phyloP scores from a whole-genome alignment of 768 basidiomycete species.

The Mycena pura region DNA sequence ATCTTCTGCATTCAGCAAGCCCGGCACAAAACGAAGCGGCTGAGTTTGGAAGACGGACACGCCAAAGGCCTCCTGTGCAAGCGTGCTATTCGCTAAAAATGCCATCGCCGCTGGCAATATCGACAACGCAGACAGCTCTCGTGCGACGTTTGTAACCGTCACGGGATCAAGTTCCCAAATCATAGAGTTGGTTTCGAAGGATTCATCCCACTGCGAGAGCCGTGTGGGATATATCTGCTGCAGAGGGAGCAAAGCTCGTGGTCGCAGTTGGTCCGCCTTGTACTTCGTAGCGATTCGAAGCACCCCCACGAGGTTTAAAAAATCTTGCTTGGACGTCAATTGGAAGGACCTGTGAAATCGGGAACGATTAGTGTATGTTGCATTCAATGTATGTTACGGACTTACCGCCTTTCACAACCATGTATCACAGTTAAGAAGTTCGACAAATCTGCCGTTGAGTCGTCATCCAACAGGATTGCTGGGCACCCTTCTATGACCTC shows the following conservation, averaged over 20 bases:
- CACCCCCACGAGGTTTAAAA: slow-evolving; percentile 10
- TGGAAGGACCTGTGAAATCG: slow-evolving; percentile 10
- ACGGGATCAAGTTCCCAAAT: slow-evolving; percentile 21
- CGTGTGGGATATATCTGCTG: slow-evolving; percentile 15
- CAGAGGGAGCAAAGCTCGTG: slow-evolving; percentile 18
- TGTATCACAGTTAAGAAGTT: slow-evolving; percentile 19
- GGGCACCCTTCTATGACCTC: slow-evolving; percentile 20
- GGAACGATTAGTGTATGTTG: not conserved
- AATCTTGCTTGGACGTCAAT: slow-evolving; percentile 10
- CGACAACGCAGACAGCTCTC: slow-evolving; percentile 13
- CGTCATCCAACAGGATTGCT: slow-evolving; percentile 15
- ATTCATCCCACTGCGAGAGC: slow-evolving; percentile 23
- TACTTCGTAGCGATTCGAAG: slow-evolving; percentile 27
- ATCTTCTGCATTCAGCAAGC: slow-evolving; percentile 17
- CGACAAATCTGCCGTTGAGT: slow-evolving; percentile 9
- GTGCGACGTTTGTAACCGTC: slow-evolving; percentile 16
- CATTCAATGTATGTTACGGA: too few species aligned
- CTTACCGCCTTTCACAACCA: slow-evolving; percentile 16
- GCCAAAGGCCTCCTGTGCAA: slow-evolving; percentile 25
- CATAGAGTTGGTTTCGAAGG: slow-evolving; percentile 20
- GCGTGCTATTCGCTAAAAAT: slow-evolving; percentile 24
- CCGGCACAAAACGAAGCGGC: slow-evolving; percentile 25
- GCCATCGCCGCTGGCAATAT: slow-evolving; percentile 21
- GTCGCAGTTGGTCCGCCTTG: slow-evolving; percentile 18
- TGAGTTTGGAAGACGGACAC: slow-evolving; percentile 18